Evolutionary conservation across 2,329 filamentous ascomycete genomes (phyloP).

Genomic region (Aspergillus bombycis): DNA sequence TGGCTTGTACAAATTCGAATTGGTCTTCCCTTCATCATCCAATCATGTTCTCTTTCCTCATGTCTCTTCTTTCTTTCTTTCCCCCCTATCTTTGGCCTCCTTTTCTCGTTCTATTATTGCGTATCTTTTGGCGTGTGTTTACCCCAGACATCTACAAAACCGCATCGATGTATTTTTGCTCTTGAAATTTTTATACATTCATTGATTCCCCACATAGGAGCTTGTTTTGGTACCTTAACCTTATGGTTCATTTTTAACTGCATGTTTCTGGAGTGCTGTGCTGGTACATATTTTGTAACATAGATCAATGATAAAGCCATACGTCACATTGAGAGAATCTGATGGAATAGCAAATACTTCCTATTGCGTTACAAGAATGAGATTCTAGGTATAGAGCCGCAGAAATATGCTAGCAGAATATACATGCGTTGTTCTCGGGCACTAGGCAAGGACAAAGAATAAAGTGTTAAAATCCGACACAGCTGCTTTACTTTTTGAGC

Average conservation of each 20-base stretch:
- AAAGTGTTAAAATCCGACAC: constrained; percentile 3
- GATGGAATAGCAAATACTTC: constrained; percentile 5
- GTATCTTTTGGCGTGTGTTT: constrained; percentile 16
- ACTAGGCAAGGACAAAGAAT: neutral
- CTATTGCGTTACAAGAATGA: neutral
- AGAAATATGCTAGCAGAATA: neutral
- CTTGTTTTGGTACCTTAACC: constrained; percentile 15
- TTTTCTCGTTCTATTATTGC: neutral
- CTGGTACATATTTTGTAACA: constrained; percentile 16
- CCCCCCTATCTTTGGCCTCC: constrained; percentile 11
- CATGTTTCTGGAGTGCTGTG: constrained; percentile 6
- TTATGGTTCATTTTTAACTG: constrained; percentile 9
- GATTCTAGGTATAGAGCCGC: neutral
- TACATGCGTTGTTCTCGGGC: neutral
- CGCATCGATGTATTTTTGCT: constrained; percentile 17
- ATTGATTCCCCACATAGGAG: constrained; percentile 19
- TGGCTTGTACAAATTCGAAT: constrained; percentile 19
- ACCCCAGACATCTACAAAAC: constrained; percentile 16
- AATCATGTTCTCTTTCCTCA: constrained; percentile 9
- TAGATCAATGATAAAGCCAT: constrained; percentile 7
- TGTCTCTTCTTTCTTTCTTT: constrained; percentile 10
- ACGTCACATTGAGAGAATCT: constrained; percentile 1
- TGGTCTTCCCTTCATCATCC: constrained; percentile 17
- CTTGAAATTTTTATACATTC: constrained; percentile 1
- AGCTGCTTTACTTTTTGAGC: constrained; percentile 18